These are phyloP conservation scores for Rehmannia glutinosa DNA, from an alignment of 257 asterid genomes.

Conservation along the genomic window DNA sequence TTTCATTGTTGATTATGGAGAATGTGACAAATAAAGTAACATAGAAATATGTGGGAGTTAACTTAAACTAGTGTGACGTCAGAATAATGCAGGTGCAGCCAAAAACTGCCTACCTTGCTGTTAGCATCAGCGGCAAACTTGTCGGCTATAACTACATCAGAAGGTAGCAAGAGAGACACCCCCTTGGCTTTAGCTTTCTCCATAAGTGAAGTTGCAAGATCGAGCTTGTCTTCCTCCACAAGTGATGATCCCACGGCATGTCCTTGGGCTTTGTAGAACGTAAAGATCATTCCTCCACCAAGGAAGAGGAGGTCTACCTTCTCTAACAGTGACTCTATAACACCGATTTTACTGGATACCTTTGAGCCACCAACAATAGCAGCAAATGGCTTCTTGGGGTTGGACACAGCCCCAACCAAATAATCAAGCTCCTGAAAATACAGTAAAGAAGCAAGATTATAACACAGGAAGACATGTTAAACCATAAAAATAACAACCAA, in stretches of 20 bases:
- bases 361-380: constrained; percentile 52
- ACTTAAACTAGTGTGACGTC: background rate
- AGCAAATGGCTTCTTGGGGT: constrained; percentile 45
- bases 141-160: constrained; percentile 44
- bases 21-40: background rate
- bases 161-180: constrained; percentile 37
- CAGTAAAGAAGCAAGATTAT: background rate
- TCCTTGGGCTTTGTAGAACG: constrained; percentile 50
- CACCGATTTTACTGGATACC: constrained; percentile 39
- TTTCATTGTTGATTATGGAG: background rate
- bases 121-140: constrained; percentile 43
- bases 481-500: background rate
- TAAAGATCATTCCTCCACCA: constrained; percentile 53
- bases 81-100: background rate
- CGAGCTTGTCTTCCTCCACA: constrained; percentile 45
- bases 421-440: constrained; percentile 41
- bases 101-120: constrained; percentile 28
- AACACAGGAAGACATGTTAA: background rate
- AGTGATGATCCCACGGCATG: constrained; percentile 45
- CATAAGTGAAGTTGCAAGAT: constrained; percentile 37
- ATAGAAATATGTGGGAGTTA: background rate
- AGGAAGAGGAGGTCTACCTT: constrained; percentile 37
- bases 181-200: constrained; percentile 47
- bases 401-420: constrained; percentile 40
- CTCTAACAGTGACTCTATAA: constrained; percentile 37